Evolutionary conservation across 345 rosid species (phyloP), one percentile per base, ranked within the genome.

Genomic region (Salix purpurea): DNA sequence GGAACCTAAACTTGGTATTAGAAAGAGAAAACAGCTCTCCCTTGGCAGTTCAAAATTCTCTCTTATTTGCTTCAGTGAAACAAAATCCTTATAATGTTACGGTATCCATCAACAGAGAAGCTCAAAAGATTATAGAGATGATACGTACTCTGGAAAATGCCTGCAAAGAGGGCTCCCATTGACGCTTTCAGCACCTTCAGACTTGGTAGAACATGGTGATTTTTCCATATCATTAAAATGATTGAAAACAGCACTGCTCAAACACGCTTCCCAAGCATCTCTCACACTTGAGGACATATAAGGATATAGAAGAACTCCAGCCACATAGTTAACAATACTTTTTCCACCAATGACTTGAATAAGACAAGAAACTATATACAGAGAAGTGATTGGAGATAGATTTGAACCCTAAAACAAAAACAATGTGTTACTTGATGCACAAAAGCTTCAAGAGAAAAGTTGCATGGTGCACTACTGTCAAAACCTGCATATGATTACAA

Each of bases 301-400:
- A 78, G 87, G 89, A 78, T 82, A 82, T 62, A 91, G 67, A 78
- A 88, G 74, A 42, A 78, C 62, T 72, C 74, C 70, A 46, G 89
- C 87, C 30, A 89, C 85, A 70, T 79, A 69, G 52, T 87, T 85
- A 65, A 80, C 61, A 44, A 91, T 79, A 52, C 77, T 42, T 70
- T 75, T 84, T 77, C 89, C 91, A 52, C 90, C 91, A 76, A 91
- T 83, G 67, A 91, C 88, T 86, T 87, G 92, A 83, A 89, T 79
- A 82, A 88, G 78, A 50, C 78, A 88, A 81, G 88, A 82, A 82
- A 91, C 78, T 65, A 87, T 39, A 76, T 85, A 89, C 76, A 89
- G 74, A 86, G 92, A 88, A 67, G 89, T 88, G 69, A 83, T 77
- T 18, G 80, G 78, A 68, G 92, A 89, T 66, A 83, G 60, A 75